Conservation (phyloP, 2,329 filamentous ascomycete genomes). For the Scytalidium sp. region DNA sequence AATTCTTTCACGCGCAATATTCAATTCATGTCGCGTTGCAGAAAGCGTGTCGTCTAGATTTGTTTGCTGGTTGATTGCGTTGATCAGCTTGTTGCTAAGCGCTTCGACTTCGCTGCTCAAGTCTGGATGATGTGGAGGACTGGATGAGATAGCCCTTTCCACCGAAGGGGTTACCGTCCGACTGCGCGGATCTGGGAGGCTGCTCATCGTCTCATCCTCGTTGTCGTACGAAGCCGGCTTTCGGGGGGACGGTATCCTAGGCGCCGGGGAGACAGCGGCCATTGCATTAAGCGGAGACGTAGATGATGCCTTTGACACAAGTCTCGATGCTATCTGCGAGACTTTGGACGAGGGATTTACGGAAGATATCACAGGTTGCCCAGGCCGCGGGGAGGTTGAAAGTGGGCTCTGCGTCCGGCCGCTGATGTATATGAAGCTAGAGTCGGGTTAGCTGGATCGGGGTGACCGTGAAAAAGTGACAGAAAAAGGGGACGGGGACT, state of each 20-base stretch:
- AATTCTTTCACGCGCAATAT: slow-evolving; percentile 66
- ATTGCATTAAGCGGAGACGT: slow-evolving; percentile 36
- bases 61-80: slow-evolving; percentile 96
- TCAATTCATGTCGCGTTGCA: slow-evolving; percentile 78
- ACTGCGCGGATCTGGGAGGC: slow-evolving; percentile 62
- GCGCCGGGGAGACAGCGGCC: slow-evolving; percentile 25
- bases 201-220: slow-evolving; percentile 63
- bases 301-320: slow-evolving; percentile 33
- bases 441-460: slow-evolving; percentile 3
- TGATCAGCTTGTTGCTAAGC: slow-evolving; percentile 92
- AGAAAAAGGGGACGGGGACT: not conserved
- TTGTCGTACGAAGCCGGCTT: slow-evolving; percentile 38
- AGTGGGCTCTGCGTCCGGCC: slow-evolving; percentile 47
- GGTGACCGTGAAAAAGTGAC: not conserved
- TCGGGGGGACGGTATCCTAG: slow-evolving; percentile 15
- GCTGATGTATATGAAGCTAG: slow-evolving; percentile 51
- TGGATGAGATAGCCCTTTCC: slow-evolving; percentile 29
- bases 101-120: slow-evolving; percentile 75
- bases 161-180: slow-evolving; percentile 45
- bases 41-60: slow-evolving; percentile 85
- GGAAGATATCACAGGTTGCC: slow-evolving; percentile 51
- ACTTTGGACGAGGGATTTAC: slow-evolving; percentile 40
- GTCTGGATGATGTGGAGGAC: slow-evolving; percentile 47
- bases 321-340: slow-evolving; percentile 31
- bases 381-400: slow-evolving; percentile 33